Conservation (phyloP, 2,329 filamentous ascomycete species). For the Xylogone sp. region DNA sequence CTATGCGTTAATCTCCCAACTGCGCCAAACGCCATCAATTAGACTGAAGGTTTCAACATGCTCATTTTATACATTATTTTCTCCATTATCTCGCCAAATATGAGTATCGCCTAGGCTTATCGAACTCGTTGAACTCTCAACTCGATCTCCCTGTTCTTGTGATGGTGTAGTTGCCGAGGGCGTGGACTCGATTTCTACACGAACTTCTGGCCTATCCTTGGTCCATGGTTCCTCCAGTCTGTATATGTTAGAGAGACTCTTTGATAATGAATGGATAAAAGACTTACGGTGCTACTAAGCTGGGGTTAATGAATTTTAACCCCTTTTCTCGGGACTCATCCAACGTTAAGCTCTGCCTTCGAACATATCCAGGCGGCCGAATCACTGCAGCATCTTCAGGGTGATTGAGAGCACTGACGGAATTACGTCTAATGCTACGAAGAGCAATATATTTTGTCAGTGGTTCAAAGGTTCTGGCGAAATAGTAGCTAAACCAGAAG, state of each 20-base stretch:
- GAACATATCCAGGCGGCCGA: conserved; percentile 17
- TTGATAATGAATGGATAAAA: not conserved
- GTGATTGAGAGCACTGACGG: conserved; percentile 42
- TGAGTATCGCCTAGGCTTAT: conserved; percentile 47
- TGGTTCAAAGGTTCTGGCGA: conserved; percentile 75
- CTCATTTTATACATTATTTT: conserved; percentile 25
- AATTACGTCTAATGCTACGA: conserved; percentile 69
- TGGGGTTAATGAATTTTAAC: conserved; percentile 72
- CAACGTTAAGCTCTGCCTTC: conserved; percentile 50
- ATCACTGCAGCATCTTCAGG: conserved; percentile 31
- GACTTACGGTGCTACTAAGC: conserved; percentile 62
- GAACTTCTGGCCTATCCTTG: conserved; percentile 9
- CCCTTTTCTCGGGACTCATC: conserved; percentile 72
- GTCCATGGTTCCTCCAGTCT: conserved; percentile 72
- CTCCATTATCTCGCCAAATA: conserved; percentile 40
- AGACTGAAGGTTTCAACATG: not conserved
- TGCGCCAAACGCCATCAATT: not conserved
- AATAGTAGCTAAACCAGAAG: conserved; percentile 86
- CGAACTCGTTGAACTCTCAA: conserved; percentile 38
- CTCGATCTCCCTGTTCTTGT: conserved; percentile 12
- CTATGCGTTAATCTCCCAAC: not conserved
- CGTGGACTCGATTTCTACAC: conserved; percentile 7
- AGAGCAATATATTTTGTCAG: conserved; percentile 91
- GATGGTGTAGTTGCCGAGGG: conserved; percentile 8
- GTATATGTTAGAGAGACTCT: conserved; percentile 9